These are phyloP conservation scores for Mortierella sp. DNA, from an alignment of 371 early-diverging fungal genomes.

Conservation along the genomic window DNA sequence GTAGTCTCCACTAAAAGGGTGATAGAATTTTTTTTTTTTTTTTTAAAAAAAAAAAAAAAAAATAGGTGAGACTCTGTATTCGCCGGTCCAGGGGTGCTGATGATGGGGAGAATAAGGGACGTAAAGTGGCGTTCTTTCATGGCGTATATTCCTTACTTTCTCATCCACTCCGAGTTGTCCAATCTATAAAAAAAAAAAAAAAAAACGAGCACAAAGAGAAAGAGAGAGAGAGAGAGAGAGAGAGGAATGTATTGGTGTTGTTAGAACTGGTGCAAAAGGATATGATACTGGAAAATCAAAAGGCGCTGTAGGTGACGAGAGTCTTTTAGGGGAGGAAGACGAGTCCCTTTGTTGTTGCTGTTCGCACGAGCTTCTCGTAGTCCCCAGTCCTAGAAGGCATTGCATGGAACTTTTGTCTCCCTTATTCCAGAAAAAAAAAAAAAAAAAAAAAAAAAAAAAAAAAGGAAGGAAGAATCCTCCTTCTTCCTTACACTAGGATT, in stretches of 20 bases:
- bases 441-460: not conserved
- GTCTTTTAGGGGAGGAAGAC: too few species aligned
- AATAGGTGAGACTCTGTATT: not conserved
- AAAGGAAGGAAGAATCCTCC: not conserved
- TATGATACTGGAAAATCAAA: too few species aligned
- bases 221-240: not conserved
- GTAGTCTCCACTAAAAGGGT: slow-evolving; percentile 85
- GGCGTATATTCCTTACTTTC: slow-evolving; percentile 70
- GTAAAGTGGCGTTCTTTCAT: not conserved
- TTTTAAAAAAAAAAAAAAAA: not conserved
- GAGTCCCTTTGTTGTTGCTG: too few species aligned
- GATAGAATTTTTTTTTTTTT: too few species aligned
- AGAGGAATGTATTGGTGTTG: too few species aligned
- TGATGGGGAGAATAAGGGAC: not conserved
- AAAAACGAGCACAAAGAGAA: not conserved
- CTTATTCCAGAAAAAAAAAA: not conserved
- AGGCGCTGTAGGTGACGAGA: too few species aligned
- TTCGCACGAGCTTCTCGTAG: too few species aligned
- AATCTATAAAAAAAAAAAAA: slow-evolving; percentile 61
- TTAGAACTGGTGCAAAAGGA: too few species aligned
- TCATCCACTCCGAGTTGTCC: slow-evolving; percentile 99
- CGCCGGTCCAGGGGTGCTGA: not conserved
- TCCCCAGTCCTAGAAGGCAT: too few species aligned
- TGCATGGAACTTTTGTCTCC: not conserved
- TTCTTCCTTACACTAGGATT: slow-evolving; percentile 67